A percentile compares a stretch with the other conserved stretches of the same genome.
phyloP scores from a whole-genome alignment of 805 yeast species.

The Tetrapisispora arboricola region DNA sequence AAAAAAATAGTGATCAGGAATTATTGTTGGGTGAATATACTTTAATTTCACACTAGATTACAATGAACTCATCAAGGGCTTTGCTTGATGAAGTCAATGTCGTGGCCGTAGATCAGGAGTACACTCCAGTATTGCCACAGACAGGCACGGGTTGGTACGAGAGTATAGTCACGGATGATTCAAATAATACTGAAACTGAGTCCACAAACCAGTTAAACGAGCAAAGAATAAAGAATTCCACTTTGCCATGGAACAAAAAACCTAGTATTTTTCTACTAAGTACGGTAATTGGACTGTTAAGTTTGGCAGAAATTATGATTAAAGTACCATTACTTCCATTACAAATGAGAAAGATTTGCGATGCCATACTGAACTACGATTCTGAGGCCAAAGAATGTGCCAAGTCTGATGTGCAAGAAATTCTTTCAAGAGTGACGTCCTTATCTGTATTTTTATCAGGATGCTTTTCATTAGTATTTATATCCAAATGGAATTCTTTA shows the following conservation, averaged over 20 bases:
- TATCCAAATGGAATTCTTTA: constrained; percentile 52
- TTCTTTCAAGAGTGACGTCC: constrained; percentile 42
- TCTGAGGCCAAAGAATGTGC: constrained; percentile 24
- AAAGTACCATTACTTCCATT: constrained; percentile 32
- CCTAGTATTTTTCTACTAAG: constrained; percentile 49
- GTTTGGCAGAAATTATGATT: constrained; percentile 34
- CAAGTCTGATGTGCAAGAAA: constrained; percentile 33
- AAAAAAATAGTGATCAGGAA: no score
- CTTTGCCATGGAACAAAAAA: constrained; percentile 42
- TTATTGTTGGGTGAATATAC: no score
- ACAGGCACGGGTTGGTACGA: constrained; percentile 12
- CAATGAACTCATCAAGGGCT: no score
- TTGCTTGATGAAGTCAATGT: no score
- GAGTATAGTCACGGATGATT: constrained; percentile 6
- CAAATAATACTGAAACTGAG: constrained; percentile 6
- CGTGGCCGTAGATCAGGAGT: no score
- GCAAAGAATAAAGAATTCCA: constrained; percentile 34
- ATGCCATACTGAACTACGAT: constrained; percentile 20
- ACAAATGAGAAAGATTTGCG: constrained; percentile 35
- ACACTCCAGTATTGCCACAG: constrained; percentile 16
- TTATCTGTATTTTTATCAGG: constrained; percentile 34
- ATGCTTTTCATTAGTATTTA: constrained; percentile 38
- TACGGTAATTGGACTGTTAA: constrained; percentile 31
- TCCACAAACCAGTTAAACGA: constrained; percentile 37
- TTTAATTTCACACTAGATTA: no score